Base-by-base conservation (phyloP, 2,329 filamentous ascomycete species). In the Mollisiaceae sp. region DNA sequence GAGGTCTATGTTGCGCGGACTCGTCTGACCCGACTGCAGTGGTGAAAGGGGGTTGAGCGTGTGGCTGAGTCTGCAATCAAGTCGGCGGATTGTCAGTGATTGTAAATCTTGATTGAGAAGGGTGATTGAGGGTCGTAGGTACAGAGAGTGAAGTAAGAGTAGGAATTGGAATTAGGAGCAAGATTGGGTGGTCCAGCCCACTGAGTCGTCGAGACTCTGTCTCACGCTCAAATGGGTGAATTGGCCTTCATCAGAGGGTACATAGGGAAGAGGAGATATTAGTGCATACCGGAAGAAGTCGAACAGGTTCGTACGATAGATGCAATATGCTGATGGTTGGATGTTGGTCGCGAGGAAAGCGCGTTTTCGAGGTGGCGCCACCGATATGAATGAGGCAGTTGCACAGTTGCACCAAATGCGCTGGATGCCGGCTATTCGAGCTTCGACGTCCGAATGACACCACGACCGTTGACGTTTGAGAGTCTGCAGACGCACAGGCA, bases 1-100 rank as follows among this genome's bases (percentile, higher is more conserved):
- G 62, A 62, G 58, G 65, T 65, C 59, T 62, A 67, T 58, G 63
- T 63, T 60, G 64, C 64, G 62, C 59, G 52, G 67, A 65, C 36
- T 58, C 57, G 65, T 62, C 64, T 60, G 35, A 64, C 43, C 45
- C 35, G 24, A 66, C 6, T 45, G 45, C 57, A 61, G 69, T 64
- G 65, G 67, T 69, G 66, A 67, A 56, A 39, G 50, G 36, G n/a
- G 56, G 39, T 58, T 60, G 35, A 62, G 12, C 14, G 22, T 4
- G 32, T 61, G 59, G 60, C 61, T 56, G 55, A 59, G 56, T 67
- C 70, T 71, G 63, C 6, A 45, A 61, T 45, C 45, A 56, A 22
- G 62, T 63, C 64, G 62, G 65, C 56, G 55, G 55, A 35, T 22
- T 55, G 39, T 62, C 43, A 57, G 39, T n/a, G 38, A 50, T n/a